Percentiles rank a stretch among this genome's conserved stretches.
phyloP scores from a whole-genome alignment of 371 early-diverging fungal genomes.

The Apophysomyces trapeziformis region DNA sequence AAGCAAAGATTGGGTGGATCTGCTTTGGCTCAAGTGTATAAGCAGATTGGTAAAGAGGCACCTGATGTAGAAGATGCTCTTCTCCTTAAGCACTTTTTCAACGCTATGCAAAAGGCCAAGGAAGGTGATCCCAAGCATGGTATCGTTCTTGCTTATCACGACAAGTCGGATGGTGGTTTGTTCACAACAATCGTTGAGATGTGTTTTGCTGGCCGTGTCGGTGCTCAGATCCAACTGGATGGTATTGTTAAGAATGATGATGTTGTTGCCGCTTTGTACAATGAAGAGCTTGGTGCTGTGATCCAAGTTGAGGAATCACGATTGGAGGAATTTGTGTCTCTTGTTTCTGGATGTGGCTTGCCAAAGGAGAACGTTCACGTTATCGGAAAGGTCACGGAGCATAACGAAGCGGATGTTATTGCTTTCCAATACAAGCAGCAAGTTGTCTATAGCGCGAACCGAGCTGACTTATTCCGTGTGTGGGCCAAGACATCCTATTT shows the following conservation, averaged over 20 bases:
- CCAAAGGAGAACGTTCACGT: constrained; percentile 58
- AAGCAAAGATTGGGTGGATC: constrained; percentile 92
- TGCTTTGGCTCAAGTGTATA: constrained; percentile 91
- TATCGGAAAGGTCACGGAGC: constrained; percentile 65
- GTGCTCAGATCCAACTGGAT: constrained; percentile 70
- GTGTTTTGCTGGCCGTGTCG: constrained; percentile 93
- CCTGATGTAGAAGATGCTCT: constrained; percentile 88
- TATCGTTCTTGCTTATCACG: constrained; percentile 92
- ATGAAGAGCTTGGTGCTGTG: constrained; percentile 96
- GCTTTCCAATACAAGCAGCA: constrained; percentile 44
- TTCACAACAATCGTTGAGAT: constrained; percentile 90
- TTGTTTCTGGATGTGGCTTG: constrained; percentile 60
- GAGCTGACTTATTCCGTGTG: constrained; percentile 73
- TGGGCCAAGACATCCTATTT: constrained; percentile 93
- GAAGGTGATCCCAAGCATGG: constrained; percentile 37
- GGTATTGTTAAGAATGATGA: constrained; percentile 53
- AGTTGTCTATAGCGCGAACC: constrained; percentile 50
- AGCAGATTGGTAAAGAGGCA: constrained; percentile 77
- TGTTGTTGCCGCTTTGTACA: constrained; percentile 76
- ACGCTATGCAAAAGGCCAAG: constrained; percentile 67
- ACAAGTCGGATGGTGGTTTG: constrained; percentile 96
- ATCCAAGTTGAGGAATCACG: constrained; percentile 78
- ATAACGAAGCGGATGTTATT: constrained; percentile 51
- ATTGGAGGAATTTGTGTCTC: constrained; percentile 56
- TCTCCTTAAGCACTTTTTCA: constrained; percentile 79